Base-by-base conservation (phyloP, 2,329 filamentous ascomycete species). In the Arthrinium phaeospermum region DNA sequence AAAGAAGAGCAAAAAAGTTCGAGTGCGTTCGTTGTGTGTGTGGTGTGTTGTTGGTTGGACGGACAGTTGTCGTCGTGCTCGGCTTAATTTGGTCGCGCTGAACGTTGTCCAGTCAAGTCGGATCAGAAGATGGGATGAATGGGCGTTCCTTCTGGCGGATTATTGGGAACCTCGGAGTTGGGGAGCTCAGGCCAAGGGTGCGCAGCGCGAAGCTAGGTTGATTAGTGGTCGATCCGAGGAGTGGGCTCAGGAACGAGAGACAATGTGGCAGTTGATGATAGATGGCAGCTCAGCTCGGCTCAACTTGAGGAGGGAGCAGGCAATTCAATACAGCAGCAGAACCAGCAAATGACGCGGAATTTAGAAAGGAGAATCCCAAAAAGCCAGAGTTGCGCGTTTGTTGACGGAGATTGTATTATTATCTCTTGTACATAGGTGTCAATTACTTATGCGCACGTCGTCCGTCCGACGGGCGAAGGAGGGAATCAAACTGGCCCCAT, bases 71-170 rank as follows among this genome's bases (percentile, higher is more conserved):
- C 30, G 30, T 64, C 16, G 57, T 64, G 12, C 34, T 64, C 57
- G 57, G 53, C 14, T 19, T 19, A 61, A 37, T 34, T 57, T 37
- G 16, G 34, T 19, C 57, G 57, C 34, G 34, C 22, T 64, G 57
- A n/a, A 41, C 37, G 57, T 64, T 64, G 57, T 64, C 30, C 57
- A 37, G 57, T 64, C 57, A 64, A n/a, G 34, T 41, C 30, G 57
- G 41, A 64, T 64, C 57, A 64, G 57, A 41, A 64, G 57, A 64
- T 64, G 57, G 57, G 57, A 64, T 64, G 57, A 64, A 64, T 64
- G 57, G 57, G 30, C 57, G 57, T 64, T 64, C 57, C 34, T 41
- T 27, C 34, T 41, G 57, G 57, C 30, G 57, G 34, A 41, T 24
- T 41, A n/a, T 14, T 64, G 57, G 57, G 57, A 41, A 37, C 57